Percentiles rank a stretch among this genome's conserved stretches.
These are phyloP conservation scores for Eleusine coracana DNA, from an alignment of 176 grass and related monocot species.

Conservation along the genomic window DNA sequence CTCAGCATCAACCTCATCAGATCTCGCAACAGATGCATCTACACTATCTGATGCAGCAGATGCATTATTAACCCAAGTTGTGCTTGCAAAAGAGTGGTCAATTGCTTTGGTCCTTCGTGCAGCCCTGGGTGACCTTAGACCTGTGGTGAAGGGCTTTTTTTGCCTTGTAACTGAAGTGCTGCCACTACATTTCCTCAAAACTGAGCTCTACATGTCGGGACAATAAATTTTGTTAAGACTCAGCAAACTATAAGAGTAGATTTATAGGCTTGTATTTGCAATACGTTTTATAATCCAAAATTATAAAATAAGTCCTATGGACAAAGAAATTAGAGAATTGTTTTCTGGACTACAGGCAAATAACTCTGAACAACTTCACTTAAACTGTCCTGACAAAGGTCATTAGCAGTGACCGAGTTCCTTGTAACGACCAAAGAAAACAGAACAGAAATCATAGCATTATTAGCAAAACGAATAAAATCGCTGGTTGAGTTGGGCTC, in stretches of 20 bases:
- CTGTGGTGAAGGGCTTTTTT: neutral
- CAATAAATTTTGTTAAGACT: constrained; percentile 15
- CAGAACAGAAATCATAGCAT: neutral
- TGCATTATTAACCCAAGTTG: neutral
- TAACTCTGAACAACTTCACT: neutral
- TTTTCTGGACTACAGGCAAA: neutral
- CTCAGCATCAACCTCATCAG: constrained; percentile 36
- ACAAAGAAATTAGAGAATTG: neutral
- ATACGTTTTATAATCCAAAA: neutral
- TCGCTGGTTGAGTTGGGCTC: too few relatives aligned
- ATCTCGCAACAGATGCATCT: neutral
- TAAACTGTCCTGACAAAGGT: neutral
- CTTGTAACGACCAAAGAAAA: neutral
- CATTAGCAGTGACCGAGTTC: neutral
- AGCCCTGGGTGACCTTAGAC: constrained; percentile 14
- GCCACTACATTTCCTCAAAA: constrained; percentile 1
- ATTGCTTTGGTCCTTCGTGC: neutral
- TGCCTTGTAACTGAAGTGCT: constrained; percentile 11
- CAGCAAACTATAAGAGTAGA: neutral
- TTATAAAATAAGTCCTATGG: neutral
- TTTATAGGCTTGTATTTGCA: constrained; percentile 14
- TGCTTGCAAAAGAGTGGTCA: neutral
- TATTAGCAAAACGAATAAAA: neutral
- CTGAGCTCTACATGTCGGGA: constrained; percentile 2
- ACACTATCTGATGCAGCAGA: neutral